These are phyloP conservation scores for Aureoboletus auriporus DNA, from an alignment of 768 basidiomycete genomes.

Conservation along the genomic window DNA sequence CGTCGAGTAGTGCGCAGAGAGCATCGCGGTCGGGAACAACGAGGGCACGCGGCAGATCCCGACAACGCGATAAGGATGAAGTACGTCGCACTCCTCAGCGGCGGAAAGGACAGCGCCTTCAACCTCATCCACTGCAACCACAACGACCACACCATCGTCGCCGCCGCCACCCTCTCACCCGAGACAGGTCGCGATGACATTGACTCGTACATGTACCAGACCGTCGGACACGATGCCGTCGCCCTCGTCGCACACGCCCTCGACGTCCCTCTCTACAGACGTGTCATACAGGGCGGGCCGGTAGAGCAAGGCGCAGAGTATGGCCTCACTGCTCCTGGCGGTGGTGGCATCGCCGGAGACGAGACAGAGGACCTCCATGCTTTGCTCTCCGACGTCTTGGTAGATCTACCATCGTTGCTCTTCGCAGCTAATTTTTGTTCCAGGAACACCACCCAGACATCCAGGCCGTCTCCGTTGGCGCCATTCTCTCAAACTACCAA, in stretches of 20 bases:
- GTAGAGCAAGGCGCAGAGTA: slow-evolving; percentile 84
- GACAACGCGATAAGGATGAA: slow-evolving; percentile 54
- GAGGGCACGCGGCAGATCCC: neutral
- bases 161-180: slow-evolving; percentile 86
- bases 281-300: slow-evolving; percentile 76
- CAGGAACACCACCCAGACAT: slow-evolving; percentile 77
- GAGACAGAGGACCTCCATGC: slow-evolving; percentile 93
- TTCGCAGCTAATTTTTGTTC: slow-evolving; percentile 1
- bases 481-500: slow-evolving; percentile 97
- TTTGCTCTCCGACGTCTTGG: slow-evolving; percentile 74
- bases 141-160: slow-evolving; percentile 84
- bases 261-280: slow-evolving; percentile 80
- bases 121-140: slow-evolving; percentile 85
- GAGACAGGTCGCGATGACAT: slow-evolving; percentile 71
- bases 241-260: slow-evolving; percentile 81
- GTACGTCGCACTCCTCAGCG: slow-evolving; percentile 91
- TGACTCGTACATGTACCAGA: slow-evolving; percentile 98
- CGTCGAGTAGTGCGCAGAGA: slow-evolving; percentile 48
- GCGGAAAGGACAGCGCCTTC: slow-evolving; percentile 97
- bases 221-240: slow-evolving; percentile 95
- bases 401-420: slow-evolving; percentile 29
- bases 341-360: slow-evolving; percentile 66
- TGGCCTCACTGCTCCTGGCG: slow-evolving; percentile 55
- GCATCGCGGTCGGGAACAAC: slow-evolving; percentile 42
- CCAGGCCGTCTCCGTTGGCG: slow-evolving; percentile 87